Base-by-base conservation (phyloP, 306 rosid genomes). In the Fagus crenata region DNA sequence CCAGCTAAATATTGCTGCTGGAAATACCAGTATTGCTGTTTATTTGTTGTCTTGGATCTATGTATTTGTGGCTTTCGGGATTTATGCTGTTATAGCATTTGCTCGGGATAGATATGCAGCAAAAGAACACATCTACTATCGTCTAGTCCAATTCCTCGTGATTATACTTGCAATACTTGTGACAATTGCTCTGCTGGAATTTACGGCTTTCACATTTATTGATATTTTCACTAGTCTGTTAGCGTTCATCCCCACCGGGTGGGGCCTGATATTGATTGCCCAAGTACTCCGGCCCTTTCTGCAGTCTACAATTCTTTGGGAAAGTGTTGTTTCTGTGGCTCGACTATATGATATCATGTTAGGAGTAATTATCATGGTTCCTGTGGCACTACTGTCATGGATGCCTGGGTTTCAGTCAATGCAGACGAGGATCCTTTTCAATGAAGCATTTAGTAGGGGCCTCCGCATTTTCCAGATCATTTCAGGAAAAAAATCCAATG, bases 181-280 rank as follows among this genome's bases (percentile, higher is more conserved):
- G 76, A 89, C 85, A 41, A 60, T 86, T 70, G 88, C 88, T 32
- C 85, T 93, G 89, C 54, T 87, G 76, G 54, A 89, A 89, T 89
- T 91, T 89, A 91, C 98, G 0, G 31, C 56, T 0, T 93, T 91
- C 84, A 67, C 72, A 14, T 83, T 88, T 53, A 33, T 85, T 39
- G 97, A 93, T 84, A 78, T 87, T 49, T 88, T 93, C 80, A 89
- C 98, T 28, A 87, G 98, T 81, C 74, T 93, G 76, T 61, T 91
- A 78, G 98, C 98, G 43, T 93, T 91, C 77, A 73, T 93, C 59
- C 98, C 98, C 36, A 93, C 98, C 12, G 98, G 98, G 6, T 93
- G 98, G 98, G 97, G 97, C 74, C 63, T 93, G 78, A 13, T 91
- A 81, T 71, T 86, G 88, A 88, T 93, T 74, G 95, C 95, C 6